phyloP scores from a whole-genome alignment of 164 flowering plant genomes.

The Tinospora cordifolia region DNA sequence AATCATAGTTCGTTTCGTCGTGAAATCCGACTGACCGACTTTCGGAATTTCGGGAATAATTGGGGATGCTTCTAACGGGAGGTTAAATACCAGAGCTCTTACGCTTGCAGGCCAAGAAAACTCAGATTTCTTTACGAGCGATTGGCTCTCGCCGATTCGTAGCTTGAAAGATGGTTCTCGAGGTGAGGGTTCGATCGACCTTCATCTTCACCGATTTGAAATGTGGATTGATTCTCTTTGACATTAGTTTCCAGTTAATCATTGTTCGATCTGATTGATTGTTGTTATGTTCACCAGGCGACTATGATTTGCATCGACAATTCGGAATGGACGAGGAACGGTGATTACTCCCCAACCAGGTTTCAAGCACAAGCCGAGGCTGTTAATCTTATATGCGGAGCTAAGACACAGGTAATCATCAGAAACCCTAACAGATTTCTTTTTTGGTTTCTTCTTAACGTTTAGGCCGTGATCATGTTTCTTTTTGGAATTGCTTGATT shows the following conservation, averaged over 20 bases:
- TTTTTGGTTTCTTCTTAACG: neutral
- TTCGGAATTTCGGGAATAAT: too few species aligned
- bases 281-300: conserved; percentile 44
- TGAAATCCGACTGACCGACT: too few species aligned
- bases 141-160: neutral
- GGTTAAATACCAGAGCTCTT: too few species aligned
- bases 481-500: neutral
- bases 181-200: neutral
- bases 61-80: too few species aligned
- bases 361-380: conserved; percentile 93
- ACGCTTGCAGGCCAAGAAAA: too few species aligned
- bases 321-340: conserved; percentile 97
- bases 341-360: conserved; percentile 78
- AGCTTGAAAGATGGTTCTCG: neutral
- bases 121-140: too few species aligned
- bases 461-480: neutral
- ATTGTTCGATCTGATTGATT: neutral
- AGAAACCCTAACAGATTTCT: neutral
- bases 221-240: neutral
- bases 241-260: neutral
- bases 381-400: conserved; percentile 90
- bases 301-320: conserved; percentile 98
- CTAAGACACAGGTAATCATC: conserved; percentile 69
- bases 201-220: too few species aligned
- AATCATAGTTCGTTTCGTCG: too few species aligned